Percentiles rank a stretch among this genome's conserved stretches.
Conservation (phyloP, 2,329 filamentous ascomycete species). For the Arthroderma sp. region DNA sequence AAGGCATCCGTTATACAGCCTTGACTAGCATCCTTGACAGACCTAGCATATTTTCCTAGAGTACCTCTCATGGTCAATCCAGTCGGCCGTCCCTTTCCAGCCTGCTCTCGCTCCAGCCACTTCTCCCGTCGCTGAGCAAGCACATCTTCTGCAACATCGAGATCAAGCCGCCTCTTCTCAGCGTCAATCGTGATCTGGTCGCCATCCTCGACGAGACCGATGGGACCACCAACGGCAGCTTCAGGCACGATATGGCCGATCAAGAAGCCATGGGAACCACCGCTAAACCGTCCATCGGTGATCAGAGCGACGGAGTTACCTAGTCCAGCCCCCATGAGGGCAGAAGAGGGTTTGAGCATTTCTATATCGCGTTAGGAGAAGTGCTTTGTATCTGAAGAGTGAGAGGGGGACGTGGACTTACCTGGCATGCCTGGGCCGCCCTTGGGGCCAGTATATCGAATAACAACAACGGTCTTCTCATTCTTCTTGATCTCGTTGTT, state of each 20-base stretch:
- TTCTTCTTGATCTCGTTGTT: conserved; percentile 58
- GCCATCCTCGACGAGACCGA: conserved; percentile 68
- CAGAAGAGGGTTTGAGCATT: conserved; percentile 60
- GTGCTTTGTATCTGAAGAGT: neutral
- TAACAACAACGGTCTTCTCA: conserved; percentile 65
- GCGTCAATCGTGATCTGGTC: conserved; percentile 82
- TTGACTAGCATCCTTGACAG: conserved; percentile 37
- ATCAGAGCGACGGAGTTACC: conserved; percentile 59
- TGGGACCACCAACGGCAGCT: conserved; percentile 76
- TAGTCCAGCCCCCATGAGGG: conserved; percentile 62
- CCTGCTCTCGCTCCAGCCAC: conserved; percentile 43
- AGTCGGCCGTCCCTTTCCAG: conserved; percentile 38
- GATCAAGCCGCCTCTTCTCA: conserved; percentile 34
- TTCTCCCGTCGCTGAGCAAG: conserved; percentile 44
- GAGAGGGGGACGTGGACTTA: conserved; percentile 5
- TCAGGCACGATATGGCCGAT: conserved; percentile 62
- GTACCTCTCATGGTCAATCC: conserved; percentile 50
- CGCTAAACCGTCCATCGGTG: conserved; percentile 69
- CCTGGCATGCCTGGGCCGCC: conserved; percentile 59
- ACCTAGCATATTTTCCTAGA: conserved; percentile 55
- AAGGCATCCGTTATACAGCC: conserved; percentile 37
- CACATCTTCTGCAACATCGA: conserved; percentile 42
- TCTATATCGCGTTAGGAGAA: conserved; percentile 37
- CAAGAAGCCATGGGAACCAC: conserved; percentile 43
- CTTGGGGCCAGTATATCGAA: conserved; percentile 62